A percentile compares a stretch with the other conserved stretches of the same genome.
These are phyloP conservation scores for Datisca glomerata DNA, from an alignment of 306 rosid species.

Conservation along the genomic window DNA sequence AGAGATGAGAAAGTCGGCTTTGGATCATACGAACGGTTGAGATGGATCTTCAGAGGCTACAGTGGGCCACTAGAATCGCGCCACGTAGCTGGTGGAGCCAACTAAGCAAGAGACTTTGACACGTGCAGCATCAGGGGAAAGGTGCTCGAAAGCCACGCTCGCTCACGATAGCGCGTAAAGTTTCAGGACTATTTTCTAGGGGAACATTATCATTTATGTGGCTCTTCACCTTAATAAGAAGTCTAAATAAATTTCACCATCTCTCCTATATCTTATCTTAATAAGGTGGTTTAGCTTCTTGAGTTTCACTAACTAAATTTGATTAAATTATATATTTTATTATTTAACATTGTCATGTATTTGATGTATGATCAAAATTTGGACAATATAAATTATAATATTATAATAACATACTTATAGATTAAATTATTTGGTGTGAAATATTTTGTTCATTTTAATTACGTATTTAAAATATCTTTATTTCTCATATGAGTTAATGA, in stretches of 20 bases:
- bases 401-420: no score
- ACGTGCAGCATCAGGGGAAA: conserved; percentile 68
- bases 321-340: not conserved
- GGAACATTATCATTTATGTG: not conserved
- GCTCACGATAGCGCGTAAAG: conserved; percentile 1
- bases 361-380: no score
- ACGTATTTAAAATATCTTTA: no score
- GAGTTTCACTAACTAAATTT: not conserved
- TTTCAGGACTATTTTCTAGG: not conserved
- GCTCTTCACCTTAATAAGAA: no score
- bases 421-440: no score
- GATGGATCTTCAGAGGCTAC: conserved; percentile 35
- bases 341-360: not conserved
- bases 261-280: no score
- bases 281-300: not conserved
- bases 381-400: no score
- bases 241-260: no score
- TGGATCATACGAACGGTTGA: conserved; percentile 57
- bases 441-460: no score
- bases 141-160: conserved; percentile 4
- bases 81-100: conserved; percentile 42
- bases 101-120: conserved; percentile 52
- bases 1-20: conserved; percentile 25
- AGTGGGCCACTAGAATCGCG: conserved; percentile 6
- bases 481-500: no score